These are phyloP conservation scores for Cercis canadensis DNA, from an alignment of 306 rosid species.

Conservation along the genomic window DNA sequence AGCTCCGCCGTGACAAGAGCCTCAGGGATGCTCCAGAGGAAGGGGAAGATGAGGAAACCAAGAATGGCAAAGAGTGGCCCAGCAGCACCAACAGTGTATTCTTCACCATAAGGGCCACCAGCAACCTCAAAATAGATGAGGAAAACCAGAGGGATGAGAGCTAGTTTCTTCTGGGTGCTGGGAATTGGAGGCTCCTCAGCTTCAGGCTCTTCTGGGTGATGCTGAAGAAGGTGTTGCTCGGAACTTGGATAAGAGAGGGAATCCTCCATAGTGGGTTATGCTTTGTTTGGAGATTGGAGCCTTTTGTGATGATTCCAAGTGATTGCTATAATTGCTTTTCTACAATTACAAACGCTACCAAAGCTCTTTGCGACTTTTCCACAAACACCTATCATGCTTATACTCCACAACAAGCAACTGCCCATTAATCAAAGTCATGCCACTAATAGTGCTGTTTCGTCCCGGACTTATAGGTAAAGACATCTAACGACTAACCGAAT, in stretches of 20 bases:
- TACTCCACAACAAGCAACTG: too few species aligned
- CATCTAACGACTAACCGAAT: too few species aligned
- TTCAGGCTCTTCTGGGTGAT: background rate
- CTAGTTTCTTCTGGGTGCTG: constrained; percentile 35
- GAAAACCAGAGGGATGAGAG: constrained; percentile 62
- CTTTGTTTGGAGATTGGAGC: background rate
- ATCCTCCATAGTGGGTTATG: background rate
- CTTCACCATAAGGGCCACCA: constrained; percentile 83
- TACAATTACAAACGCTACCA: too few species aligned
- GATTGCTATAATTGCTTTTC: background rate
- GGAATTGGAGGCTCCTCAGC: background rate
- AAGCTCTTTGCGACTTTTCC: constrained; percentile 6
- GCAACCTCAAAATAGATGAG: constrained; percentile 77
- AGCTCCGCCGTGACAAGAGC: constrained; percentile 80
- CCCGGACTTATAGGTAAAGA: too few species aligned
- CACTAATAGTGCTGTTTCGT: too few species aligned
- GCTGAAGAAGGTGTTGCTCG: constrained; percentile 26
- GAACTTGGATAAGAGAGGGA: constrained; percentile 6
- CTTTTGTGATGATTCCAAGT: background rate
- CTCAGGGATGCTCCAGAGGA: constrained; percentile 74
- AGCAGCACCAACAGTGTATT: constrained; percentile 55
- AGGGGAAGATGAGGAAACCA: constrained; percentile 62
- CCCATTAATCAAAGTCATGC: too few species aligned
- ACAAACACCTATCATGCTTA: background rate
- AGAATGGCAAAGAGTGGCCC: constrained; percentile 66